These are phyloP conservation scores for Trichomonas tenax DNA, from an alignment of 208 protist species.

Conservation along the genomic window DNA sequence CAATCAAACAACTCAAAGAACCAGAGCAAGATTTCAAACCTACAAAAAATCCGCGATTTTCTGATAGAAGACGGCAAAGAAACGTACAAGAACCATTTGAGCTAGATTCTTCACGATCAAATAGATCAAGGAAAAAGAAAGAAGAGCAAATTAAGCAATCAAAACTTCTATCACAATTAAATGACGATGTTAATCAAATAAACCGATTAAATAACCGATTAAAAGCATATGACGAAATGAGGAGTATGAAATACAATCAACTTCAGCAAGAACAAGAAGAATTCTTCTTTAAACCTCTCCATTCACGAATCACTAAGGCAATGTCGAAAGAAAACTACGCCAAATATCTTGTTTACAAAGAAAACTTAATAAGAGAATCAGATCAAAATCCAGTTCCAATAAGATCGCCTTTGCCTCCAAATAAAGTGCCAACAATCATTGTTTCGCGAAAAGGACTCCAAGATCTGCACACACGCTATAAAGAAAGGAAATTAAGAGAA, in stretches of 20 bases:
- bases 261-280: background rate
- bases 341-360: background rate
- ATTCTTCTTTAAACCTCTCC: background rate
- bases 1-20: background rate
- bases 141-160: background rate
- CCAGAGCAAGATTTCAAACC: background rate
- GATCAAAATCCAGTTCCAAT: slow-evolving; percentile 9
- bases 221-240: background rate
- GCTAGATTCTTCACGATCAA: background rate
- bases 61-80: background rate
- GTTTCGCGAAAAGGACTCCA: background rate
- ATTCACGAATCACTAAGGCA: background rate
- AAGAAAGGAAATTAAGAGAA: background rate
- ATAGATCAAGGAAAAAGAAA: background rate
- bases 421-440: background rate
- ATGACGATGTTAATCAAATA: background rate
- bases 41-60: background rate
- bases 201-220: background rate
- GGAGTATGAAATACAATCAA: background rate
- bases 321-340: background rate
- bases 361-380: background rate
- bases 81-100: background rate
- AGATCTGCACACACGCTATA: background rate
- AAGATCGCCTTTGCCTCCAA: background rate
- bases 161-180: background rate